Conservation (phyloP, 2,329 filamentous ascomycete genomes). For the Capronia coronata region DNA sequence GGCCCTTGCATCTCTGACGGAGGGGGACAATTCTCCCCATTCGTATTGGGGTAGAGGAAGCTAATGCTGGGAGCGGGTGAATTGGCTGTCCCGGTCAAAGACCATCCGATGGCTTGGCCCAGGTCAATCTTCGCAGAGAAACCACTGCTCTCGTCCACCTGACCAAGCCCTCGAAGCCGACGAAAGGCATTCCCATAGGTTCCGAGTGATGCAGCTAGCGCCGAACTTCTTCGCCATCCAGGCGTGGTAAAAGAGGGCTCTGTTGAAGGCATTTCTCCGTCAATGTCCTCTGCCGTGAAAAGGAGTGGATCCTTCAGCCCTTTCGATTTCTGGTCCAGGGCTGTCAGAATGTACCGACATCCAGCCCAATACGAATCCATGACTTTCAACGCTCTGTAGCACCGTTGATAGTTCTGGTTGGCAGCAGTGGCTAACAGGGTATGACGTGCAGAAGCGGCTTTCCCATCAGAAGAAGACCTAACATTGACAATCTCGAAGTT, state of each 20-base stretch:
- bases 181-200: slow-evolving; percentile 6
- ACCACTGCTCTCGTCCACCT: slow-evolving; percentile 31
- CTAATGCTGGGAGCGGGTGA: slow-evolving; percentile 78
- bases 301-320: slow-evolving; percentile 70
- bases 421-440: slow-evolving; percentile 72
- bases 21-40: no score
- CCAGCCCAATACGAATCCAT: slow-evolving; percentile 83
- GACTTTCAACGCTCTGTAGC: slow-evolving; percentile 74
- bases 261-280: slow-evolving; percentile 53
- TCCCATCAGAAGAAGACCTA: slow-evolving; percentile 9
- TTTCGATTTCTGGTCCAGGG: slow-evolving; percentile 79
- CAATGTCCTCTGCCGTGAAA: slow-evolving; percentile 67
- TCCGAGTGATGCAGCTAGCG: slow-evolving; percentile 32
- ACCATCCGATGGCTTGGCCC: slow-evolving; percentile 68
- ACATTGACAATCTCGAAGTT: slow-evolving; percentile 5
- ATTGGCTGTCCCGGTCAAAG: slow-evolving; percentile 78
- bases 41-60: slow-evolving; percentile 74
- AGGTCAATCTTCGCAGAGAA: slow-evolving; percentile 46
- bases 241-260: slow-evolving; percentile 47
- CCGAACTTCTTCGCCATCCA: slow-evolving; percentile 42
- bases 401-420: slow-evolving; percentile 79
- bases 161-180: slow-evolving; percentile 8
- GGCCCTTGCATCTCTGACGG: no score
- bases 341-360: slow-evolving; percentile 77
- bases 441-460: slow-evolving; percentile 51